Evolutionary conservation across 306 rosid species (phyloP).

Genomic region (Prunus mira): DNA sequence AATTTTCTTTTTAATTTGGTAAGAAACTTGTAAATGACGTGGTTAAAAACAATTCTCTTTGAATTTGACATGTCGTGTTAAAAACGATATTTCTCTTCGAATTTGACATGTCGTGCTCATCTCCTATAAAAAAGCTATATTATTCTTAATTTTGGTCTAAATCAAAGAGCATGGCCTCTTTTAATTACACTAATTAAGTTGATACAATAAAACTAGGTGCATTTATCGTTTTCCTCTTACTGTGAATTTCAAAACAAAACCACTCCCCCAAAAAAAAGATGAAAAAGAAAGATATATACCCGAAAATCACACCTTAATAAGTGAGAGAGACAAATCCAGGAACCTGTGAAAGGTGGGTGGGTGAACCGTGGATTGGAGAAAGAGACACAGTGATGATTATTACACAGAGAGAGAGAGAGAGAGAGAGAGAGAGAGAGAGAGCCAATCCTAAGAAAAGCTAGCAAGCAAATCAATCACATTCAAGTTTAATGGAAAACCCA

Average conservation of each 20-base stretch:
- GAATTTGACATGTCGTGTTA: no score
- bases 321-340: slow-evolving; percentile 20
- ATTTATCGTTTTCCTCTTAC: background rate
- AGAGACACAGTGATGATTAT: slow-evolving; percentile 21
- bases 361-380: slow-evolving; percentile 16
- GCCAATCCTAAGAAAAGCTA: background rate
- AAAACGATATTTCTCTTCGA: no score
- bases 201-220: background rate
- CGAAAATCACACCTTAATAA: background rate
- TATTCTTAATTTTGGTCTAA: no score
- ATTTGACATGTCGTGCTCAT: no score
- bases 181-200: no score
- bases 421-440: no score
- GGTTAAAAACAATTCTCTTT: no score
- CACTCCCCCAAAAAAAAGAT: no score
- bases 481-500: slow-evolving; percentile 33
- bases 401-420: background rate
- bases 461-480: slow-evolving; percentile 40
- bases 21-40: no score
- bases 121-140: no score
- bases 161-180: no score
- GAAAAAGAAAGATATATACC: background rate
- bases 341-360: slow-evolving; percentile 14
- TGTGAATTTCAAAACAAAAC: background rate
- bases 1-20: no score